phyloP scores from a whole-genome alignment of 2,329 filamentous ascomycete species.

The Penicillium sp. region DNA sequence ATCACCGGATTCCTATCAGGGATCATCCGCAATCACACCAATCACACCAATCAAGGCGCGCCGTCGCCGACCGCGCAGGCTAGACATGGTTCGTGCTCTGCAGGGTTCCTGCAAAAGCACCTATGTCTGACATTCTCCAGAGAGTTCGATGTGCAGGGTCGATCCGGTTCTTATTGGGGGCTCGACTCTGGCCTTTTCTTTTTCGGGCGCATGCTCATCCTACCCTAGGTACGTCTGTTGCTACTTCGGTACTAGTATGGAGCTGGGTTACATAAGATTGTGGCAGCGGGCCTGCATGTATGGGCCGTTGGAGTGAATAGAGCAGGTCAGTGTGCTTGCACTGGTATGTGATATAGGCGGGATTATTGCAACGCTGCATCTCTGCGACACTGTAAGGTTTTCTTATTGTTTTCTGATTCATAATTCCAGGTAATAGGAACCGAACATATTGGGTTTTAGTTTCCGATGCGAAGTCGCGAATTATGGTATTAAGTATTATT shows the following conservation, averaged over 20 bases:
- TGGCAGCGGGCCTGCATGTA: neutral
- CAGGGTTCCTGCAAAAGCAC: slow-evolving; percentile 8
- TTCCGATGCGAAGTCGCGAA: neutral
- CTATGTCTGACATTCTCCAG: slow-evolving; percentile 13
- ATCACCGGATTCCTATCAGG: slow-evolving; percentile 1
- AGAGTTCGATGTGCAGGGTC: slow-evolving; percentile 4
- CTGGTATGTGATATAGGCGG: slow-evolving; percentile 12
- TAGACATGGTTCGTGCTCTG: slow-evolving; percentile 9
- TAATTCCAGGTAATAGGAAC: neutral
- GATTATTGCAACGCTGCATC: slow-evolving; percentile 9
- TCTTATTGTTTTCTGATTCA: neutral
- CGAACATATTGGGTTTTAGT: neutral
- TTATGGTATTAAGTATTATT: neutral
- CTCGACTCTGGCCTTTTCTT: neutral
- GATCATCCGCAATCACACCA: neutral
- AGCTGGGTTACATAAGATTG: slow-evolving; percentile 4
- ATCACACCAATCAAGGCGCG: neutral
- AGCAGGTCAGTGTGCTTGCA: slow-evolving; percentile 2
- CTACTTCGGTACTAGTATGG: neutral
- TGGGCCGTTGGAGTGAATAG: neutral
- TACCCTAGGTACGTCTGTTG: neutral
- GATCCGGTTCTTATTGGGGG: neutral
- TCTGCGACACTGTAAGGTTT: slow-evolving; percentile 10
- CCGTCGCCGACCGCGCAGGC: neutral
- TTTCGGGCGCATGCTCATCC: neutral